Evolutionary conservation across 2,329 filamentous ascomycete genomes (phyloP), one percentile per base, ranked within the genome.

Genomic region (Coniella lustricola): DNA sequence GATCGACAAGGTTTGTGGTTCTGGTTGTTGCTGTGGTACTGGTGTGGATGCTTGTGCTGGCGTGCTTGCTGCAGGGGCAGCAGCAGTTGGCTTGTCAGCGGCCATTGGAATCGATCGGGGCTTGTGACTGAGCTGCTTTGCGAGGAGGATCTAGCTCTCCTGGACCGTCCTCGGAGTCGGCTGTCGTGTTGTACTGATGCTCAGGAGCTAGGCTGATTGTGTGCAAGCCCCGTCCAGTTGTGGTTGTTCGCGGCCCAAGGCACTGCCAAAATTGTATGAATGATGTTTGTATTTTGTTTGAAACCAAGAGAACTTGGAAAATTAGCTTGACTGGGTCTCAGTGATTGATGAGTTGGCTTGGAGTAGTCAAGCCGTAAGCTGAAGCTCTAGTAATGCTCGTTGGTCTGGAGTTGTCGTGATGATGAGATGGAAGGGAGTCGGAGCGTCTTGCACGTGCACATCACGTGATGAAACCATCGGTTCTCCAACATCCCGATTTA

Each of bases 361-460:
- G 5, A 29, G 25, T 29, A 29, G 25, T 29, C 5, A 29, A 29
- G 25, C 25, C 5, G 50, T 9, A 16, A 44, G 12, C 21, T 13
- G 16, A 34, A 33, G 14, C 33, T 13, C 4, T 32, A 18, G 35
- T 22, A 10, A 10, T 18, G 18, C 18, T 22, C 7, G 29, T n/a
- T 22, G 4, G 17, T 22, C n/a, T 16, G 20, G n/a, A 4, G 17
- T 36, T 17, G 43, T 31, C n/a, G 25, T 31, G 25, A 32, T 20
- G 3, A 13, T 20, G 14, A 21, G 34, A n/a, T 18, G 25, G 40
- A 25, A 37, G 17, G 43, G 33, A 16, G 36, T 41, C 18, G 13
- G n/a, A 22, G 25, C 42, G 8, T 8, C 3, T 29, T 32, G 35
- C 51, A 53, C 51, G 51, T 53, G 51, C 44, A 44, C 10, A 39